These are phyloP conservation scores for Aspergillus tanneri DNA, from an alignment of 2,329 filamentous ascomycete species.

Conservation along the genomic window DNA sequence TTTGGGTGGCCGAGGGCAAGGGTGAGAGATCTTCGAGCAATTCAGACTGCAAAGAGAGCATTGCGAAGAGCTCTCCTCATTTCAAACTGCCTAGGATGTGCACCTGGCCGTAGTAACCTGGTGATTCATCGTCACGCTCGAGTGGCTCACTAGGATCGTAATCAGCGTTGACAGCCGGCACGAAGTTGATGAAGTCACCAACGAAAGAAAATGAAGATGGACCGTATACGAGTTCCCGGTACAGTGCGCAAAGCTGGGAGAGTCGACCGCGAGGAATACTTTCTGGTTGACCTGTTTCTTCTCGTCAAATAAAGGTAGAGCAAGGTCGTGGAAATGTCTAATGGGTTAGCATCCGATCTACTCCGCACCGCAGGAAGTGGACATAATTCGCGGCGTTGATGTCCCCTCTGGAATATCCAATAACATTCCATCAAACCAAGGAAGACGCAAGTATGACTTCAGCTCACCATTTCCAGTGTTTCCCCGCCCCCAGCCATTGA, in stretches of 20 bases:
- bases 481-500: slow-evolving; percentile 26
- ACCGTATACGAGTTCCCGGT: slow-evolving; percentile 11
- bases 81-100: slow-evolving; percentile 31
- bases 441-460: slow-evolving; percentile 23
- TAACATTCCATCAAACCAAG: slow-evolving; percentile 27
- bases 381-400: slow-evolving; percentile 13
- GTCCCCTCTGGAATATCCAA: slow-evolving; percentile 20
- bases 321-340: slow-evolving; percentile 16
- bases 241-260: slow-evolving; percentile 18
- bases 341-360: not conserved
- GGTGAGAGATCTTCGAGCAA: slow-evolving; percentile 27
- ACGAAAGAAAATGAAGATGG: slow-evolving; percentile 5
- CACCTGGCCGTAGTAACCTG: slow-evolving; percentile 26
- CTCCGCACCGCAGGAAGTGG: too few species aligned
- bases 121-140: slow-evolving; percentile 19
- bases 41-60: slow-evolving; percentile 15
- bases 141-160: slow-evolving; percentile 16
- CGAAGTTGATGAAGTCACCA: slow-evolving; percentile 22
- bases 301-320: not conserved
- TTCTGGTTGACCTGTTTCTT: not conserved
- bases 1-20: slow-evolving; percentile 29
- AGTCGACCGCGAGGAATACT: slow-evolving; percentile 22
- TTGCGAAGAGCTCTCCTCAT: slow-evolving; percentile 30
- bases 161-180: slow-evolving; percentile 26
- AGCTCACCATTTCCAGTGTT: slow-evolving; percentile 19